A percentile compares a stretch with the other conserved stretches of the same genome.
These are phyloP conservation scores for Linanthus parryae DNA, from an alignment of 148 eudicot species.

Conservation along the genomic window DNA sequence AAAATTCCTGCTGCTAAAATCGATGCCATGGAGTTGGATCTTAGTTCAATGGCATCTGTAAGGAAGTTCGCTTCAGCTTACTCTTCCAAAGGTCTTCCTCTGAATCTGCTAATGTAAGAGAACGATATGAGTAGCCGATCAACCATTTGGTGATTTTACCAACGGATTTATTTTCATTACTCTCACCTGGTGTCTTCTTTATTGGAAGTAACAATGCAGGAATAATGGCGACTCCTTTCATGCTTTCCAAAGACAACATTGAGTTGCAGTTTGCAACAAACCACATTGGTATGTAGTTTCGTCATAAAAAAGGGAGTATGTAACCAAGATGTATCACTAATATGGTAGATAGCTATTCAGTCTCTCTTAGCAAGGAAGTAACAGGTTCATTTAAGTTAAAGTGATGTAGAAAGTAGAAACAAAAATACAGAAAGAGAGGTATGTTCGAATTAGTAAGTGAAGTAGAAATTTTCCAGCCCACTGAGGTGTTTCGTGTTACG, in stretches of 20 bases:
- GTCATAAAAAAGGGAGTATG: too few species aligned
- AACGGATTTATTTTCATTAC: neutral
- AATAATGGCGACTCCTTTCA: slow-evolving; percentile 75
- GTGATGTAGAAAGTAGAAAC: too few species aligned
- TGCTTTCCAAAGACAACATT: slow-evolving; percentile 71
- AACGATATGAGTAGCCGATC: neutral
- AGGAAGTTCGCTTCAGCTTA: slow-evolving; percentile 57
- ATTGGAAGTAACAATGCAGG: slow-evolving; percentile 81
- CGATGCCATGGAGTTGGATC: slow-evolving; percentile 82
- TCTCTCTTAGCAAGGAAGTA: too few species aligned
- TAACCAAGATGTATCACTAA: too few species aligned
- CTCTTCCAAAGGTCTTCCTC: slow-evolving; percentile 42
- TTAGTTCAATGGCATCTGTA: slow-evolving; percentile 69
- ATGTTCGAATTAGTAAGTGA: too few species aligned
- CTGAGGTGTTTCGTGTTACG: too few species aligned
- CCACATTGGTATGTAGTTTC: slow-evolving; percentile 63
- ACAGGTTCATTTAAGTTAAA: too few species aligned
- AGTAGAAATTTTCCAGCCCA: too few species aligned
- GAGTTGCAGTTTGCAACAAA: slow-evolving; percentile 92
- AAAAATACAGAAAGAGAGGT: too few species aligned
- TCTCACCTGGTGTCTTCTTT: neutral
- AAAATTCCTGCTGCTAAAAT: slow-evolving; percentile 65
- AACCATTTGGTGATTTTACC: neutral
- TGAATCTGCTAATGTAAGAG: slow-evolving; percentile 74
- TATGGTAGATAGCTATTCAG: too few species aligned